Evolutionary conservation across 2,329 filamentous ascomycete genomes (phyloP), one percentile per base, ranked within the genome.

Genomic region (Trichoderma breve): DNA sequence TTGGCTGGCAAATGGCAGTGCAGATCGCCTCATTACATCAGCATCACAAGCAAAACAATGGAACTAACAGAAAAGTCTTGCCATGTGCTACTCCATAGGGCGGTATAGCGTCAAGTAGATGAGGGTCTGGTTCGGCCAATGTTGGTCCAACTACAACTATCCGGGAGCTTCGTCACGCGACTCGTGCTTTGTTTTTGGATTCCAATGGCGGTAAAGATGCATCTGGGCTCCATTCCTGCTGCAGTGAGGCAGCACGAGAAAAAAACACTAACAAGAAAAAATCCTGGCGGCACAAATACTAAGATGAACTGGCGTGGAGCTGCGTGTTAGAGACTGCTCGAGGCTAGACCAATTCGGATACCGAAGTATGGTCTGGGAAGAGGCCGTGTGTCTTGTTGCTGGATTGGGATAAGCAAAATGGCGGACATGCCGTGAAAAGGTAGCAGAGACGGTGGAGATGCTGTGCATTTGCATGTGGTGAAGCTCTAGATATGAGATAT

Each of bases 81-180:
- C 34, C 34, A 15, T 36, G 34, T 36, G 34, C 34, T 36, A 15
- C 6, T 60, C 24, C 26, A 14, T 65, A 53, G 28, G 28, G 43
- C 61, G 61, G 43, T 53, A 53, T 53, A 32, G 43, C 39, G 26
- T 53, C 47, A 4, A 21, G n/a, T 4, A 11, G n/a, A 51, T 51
- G 63, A 36, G 34, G 63, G 47, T 66, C 63, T 11, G 14, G 30
- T 8, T 5, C 21, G 14, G 12, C 64, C 51, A 67, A 55, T 57
- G 14, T 11, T 34, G 32, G 21, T 28, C 47, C 32, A 64, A 24
- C 21, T 18, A 63, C 58, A 18, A 64, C 43, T 21, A 53, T 71
- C 21, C 30, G 63, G 70, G 55, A 61, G 39, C 34, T 30, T 30
- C 55, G 63, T 71, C 70, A 71, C 70, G 70, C 70, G 70, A 71